Evolutionary conservation across 2,329 filamentous ascomycete genomes (phyloP).

Genomic region (Sporothrix luriei): DNA sequence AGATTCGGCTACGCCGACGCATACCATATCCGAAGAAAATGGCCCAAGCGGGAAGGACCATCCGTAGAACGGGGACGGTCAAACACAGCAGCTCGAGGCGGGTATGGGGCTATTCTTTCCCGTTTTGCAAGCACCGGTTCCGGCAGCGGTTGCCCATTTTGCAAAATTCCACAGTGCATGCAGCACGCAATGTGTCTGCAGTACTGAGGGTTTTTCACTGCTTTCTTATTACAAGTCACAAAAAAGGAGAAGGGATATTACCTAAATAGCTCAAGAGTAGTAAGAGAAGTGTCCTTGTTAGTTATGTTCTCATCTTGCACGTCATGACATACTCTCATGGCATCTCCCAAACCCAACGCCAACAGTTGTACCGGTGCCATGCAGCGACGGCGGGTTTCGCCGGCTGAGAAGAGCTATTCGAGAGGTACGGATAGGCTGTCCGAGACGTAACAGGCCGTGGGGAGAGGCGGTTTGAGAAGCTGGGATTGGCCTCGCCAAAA

Average conservation of each 20-base stretch:
- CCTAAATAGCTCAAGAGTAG: background rate
- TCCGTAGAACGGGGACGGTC: slow-evolving; percentile 5
- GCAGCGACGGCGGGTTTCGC: background rate
- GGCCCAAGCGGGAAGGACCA: slow-evolving; percentile 6
- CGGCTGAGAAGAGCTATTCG: background rate
- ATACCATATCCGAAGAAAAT: slow-evolving; percentile 19
- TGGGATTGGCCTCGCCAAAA: slow-evolving; percentile 11
- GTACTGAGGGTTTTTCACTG: no score
- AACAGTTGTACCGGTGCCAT: background rate
- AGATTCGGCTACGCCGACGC: slow-evolving; percentile 35
- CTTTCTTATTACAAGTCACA: background rate
- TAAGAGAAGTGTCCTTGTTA: background rate
- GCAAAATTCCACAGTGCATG: no score
- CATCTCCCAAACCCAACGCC: background rate
- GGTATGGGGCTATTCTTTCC: background rate
- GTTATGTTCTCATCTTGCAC: background rate
- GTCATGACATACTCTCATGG: background rate
- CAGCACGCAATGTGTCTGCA: background rate
- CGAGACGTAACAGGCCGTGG: slow-evolving; percentile 1
- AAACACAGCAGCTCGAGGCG: slow-evolving; percentile 21
- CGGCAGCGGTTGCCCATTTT: no score
- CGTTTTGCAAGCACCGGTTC: no score
- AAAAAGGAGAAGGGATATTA: background rate
- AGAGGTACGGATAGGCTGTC: slow-evolving; percentile 18
- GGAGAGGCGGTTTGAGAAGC: background rate